phyloP scores from a whole-genome alignment of 805 yeast species.

The Millerozyma acaciae region DNA sequence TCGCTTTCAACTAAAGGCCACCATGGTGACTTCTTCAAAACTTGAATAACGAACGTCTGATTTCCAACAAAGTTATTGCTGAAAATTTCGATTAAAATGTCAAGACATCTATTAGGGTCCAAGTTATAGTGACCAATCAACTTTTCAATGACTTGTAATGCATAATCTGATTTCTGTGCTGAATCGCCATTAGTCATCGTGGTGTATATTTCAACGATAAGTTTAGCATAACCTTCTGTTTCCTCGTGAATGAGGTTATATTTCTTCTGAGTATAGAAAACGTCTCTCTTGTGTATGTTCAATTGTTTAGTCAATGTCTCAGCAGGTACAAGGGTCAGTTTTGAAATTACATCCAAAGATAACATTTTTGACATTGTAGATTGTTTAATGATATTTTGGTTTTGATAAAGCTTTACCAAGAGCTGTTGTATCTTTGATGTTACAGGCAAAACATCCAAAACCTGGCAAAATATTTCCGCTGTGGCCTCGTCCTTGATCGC shows the following conservation, averaged over 20 bases:
- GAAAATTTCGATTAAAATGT: slow-evolving; percentile 55
- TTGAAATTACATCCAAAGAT: slow-evolving; percentile 24
- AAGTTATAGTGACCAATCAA: slow-evolving; percentile 72
- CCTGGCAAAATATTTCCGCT: slow-evolving; percentile 36
- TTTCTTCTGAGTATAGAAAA: slow-evolving; percentile 48
- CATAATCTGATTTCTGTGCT: slow-evolving; percentile 37
- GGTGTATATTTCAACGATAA: slow-evolving; percentile 46
- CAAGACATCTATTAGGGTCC: slow-evolving; percentile 69
- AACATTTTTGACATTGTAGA: slow-evolving; percentile 29
- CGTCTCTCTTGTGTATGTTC: slow-evolving; percentile 36
- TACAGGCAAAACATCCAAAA: slow-evolving; percentile 35
- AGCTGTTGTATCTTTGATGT: slow-evolving; percentile 18
- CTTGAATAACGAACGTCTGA: slow-evolving; percentile 43
- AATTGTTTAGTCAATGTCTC: slow-evolving; percentile 33
- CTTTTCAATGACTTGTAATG: slow-evolving; percentile 46
- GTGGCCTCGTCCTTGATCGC: slow-evolving; percentile 28
- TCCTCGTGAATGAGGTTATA: slow-evolving; percentile 72
- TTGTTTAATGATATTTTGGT: slow-evolving; percentile 24
- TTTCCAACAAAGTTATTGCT: slow-evolving; percentile 41
- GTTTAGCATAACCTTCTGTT: slow-evolving; percentile 70
- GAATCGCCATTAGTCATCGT: slow-evolving; percentile 38
- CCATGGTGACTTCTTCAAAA: slow-evolving; percentile 57
- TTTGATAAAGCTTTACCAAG: slow-evolving; percentile 18
- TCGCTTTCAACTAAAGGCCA: slow-evolving; percentile 53
- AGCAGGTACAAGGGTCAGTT: slow-evolving; percentile 27